A percentile compares a stretch with the other conserved stretches of the same genome.
phyloP scores from a whole-genome alignment of 805 yeast species.

The Sugiyamaella boreocaroliniensis region DNA sequence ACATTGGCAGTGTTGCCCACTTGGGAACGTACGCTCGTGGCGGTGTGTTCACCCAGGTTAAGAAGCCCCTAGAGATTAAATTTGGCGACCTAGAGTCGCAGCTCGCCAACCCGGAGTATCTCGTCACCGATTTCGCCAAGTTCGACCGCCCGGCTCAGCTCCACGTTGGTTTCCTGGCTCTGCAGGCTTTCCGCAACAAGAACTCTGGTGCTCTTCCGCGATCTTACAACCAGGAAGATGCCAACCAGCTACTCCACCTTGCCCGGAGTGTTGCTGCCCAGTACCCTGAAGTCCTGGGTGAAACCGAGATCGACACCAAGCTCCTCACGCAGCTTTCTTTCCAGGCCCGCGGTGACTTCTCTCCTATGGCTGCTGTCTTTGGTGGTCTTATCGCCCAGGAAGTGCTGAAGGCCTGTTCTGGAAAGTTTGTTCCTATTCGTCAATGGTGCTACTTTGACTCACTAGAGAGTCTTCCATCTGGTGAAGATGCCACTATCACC shows the following conservation, averaged over 20 bases:
- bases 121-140: slow-evolving; percentile 86
- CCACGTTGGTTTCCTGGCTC: slow-evolving; percentile 88
- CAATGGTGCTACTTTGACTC: slow-evolving; percentile 94
- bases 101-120: slow-evolving; percentile 67
- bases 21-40: slow-evolving; percentile 69
- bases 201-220: slow-evolving; percentile 66
- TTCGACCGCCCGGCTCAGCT: slow-evolving; percentile 86
- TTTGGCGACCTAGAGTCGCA: slow-evolving; percentile 64
- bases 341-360: slow-evolving; percentile 88
- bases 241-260: slow-evolving; percentile 53
- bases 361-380: slow-evolving; percentile 79
- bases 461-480: slow-evolving; percentile 74
- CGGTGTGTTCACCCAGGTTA: slow-evolving; percentile 89
- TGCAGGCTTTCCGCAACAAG: slow-evolving; percentile 61
- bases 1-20: slow-evolving; percentile 48
- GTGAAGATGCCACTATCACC: slow-evolving; percentile 44
- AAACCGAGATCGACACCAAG: slow-evolving; percentile 52
- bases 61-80: slow-evolving; percentile 59
- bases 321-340: slow-evolving; percentile 66
- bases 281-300: slow-evolving; percentile 51
- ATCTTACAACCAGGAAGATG: slow-evolving; percentile 70
- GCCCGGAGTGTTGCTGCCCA: slow-evolving; percentile 54
- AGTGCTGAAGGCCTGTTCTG: slow-evolving; percentile 89
- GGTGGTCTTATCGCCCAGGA: slow-evolving; percentile 98
- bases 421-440: slow-evolving; percentile 88